Percentiles rank a stretch among this genome's conserved stretches.
Conservation (phyloP, 2,329 filamentous ascomycete genomes). For the Thelonectria rubi region DNA sequence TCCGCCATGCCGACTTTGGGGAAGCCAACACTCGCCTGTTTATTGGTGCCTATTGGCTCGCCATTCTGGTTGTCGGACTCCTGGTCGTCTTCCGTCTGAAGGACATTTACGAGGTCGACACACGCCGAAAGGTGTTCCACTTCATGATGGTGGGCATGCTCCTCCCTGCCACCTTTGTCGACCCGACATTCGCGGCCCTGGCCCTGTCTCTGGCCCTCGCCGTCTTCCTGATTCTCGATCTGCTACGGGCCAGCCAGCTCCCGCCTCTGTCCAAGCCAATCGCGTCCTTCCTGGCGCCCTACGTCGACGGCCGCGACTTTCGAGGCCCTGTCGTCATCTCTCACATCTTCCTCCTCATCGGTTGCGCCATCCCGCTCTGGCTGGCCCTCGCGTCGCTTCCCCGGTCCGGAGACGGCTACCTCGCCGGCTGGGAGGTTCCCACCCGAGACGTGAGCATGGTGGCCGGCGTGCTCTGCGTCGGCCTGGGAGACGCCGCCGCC, state of each 20-base stretch:
- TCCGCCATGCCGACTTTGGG: slow-evolving; percentile 73
- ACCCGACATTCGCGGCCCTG: slow-evolving; percentile 83
- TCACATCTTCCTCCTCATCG: slow-evolving; percentile 94
- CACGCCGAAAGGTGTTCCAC: slow-evolving; percentile 95
- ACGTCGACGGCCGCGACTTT: slow-evolving; percentile 92
- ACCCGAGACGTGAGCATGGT: slow-evolving; percentile 87
- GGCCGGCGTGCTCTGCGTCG: slow-evolving; percentile 91
- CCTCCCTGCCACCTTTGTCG: slow-evolving; percentile 84
- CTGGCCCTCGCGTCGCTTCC: slow-evolving; percentile 77
- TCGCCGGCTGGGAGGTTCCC: slow-evolving; percentile 78
- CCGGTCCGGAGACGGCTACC: slow-evolving; percentile 63
- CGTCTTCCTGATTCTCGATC: slow-evolving; percentile 87
- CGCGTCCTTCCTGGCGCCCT: slow-evolving; percentile 87
- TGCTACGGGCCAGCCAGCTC: slow-evolving; percentile 89
- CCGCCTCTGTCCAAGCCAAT: slow-evolving; percentile 89
- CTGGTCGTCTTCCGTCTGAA: slow-evolving; percentile 78
- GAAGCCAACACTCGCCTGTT: slow-evolving; percentile 83
- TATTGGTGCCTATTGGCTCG: slow-evolving; percentile 77
- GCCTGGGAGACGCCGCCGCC: slow-evolving; percentile 92
- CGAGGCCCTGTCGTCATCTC: slow-evolving; percentile 94
- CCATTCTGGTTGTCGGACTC: slow-evolving; percentile 76
- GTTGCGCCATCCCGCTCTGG: slow-evolving; percentile 95
- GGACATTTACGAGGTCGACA: slow-evolving; percentile 88
- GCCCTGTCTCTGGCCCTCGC: slow-evolving; percentile 82
- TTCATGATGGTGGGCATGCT: slow-evolving; percentile 99